These are phyloP conservation scores for Sordaria brevicollis DNA, from an alignment of 495 filamentous ascomycete species.

Conservation along the genomic window DNA sequence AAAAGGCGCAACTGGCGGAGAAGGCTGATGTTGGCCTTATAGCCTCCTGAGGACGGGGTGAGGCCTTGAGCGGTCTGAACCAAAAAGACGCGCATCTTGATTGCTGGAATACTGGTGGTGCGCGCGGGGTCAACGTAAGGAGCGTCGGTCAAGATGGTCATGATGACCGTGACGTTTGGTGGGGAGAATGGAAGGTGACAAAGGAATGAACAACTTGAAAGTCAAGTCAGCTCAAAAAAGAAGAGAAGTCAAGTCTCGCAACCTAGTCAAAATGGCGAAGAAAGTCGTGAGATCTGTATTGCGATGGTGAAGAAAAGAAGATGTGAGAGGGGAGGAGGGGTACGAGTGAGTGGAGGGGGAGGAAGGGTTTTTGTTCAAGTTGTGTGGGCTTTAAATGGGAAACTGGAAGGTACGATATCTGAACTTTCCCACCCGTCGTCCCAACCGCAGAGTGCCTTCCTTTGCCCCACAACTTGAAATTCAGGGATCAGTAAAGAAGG, in stretches of 20 bases:
- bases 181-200: neutral
- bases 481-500: neutral
- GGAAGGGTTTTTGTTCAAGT: neutral
- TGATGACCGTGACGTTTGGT: neutral
- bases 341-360: neutral
- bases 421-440: neutral
- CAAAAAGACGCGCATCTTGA: conserved; percentile 17
- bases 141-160: neutral
- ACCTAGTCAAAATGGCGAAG: neutral
- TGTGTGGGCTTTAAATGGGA: neutral
- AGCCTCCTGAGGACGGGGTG: conserved; percentile 22
- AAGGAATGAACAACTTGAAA: neutral
- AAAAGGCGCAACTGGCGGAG: conserved; percentile 10
- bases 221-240: neutral
- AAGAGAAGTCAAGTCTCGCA: neutral
- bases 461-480: neutral
- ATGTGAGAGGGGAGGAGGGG: neutral
- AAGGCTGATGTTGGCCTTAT: conserved; percentile 20
- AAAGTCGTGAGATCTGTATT: neutral
- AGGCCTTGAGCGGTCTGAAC: conserved; percentile 24
- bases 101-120: neutral
- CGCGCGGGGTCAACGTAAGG: neutral
- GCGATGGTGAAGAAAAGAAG: neutral
- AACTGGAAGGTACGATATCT: neutral
- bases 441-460: neutral